Evolutionary conservation across 345 rosid genomes (phyloP).

Genomic region (Durio zibethinus): DNA sequence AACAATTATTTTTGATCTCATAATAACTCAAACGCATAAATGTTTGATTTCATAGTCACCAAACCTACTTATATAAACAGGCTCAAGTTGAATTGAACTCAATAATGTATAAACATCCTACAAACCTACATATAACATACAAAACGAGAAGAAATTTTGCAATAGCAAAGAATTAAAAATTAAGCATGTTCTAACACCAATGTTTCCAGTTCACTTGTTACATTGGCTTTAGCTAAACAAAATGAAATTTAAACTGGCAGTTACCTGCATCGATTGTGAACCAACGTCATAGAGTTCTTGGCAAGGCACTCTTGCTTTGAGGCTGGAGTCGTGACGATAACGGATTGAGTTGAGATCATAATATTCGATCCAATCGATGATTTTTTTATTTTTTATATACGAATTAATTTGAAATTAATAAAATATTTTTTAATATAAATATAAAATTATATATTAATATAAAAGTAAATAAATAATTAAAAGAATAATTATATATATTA

Average conservation of each 20-base stretch:
- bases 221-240: background rate
- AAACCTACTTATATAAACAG: background rate
- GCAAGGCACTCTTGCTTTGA: slow-evolving; percentile 87
- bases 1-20: background rate
- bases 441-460: no score
- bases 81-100: background rate
- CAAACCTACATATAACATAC: background rate
- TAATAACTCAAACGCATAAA: background rate
- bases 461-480: no score
- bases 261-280: slow-evolving; percentile 96
- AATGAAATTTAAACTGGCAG: background rate
- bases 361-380: no score
- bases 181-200: background rate
- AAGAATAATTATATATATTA: no score
- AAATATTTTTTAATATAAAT: no score
- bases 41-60: background rate
- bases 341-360: no score
- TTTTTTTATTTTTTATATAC: no score
- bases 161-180: background rate
- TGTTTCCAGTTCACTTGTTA: background rate
- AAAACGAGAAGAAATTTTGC: background rate
- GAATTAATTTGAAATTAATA: no score
- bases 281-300: slow-evolving; percentile 80
- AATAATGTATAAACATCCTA: background rate
- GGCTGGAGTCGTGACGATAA: no score